Evolutionary conservation across 495 filamentous ascomycete species (phyloP), one percentile per base, ranked within the genome.

Genomic region (Neurospora sp.): DNA sequence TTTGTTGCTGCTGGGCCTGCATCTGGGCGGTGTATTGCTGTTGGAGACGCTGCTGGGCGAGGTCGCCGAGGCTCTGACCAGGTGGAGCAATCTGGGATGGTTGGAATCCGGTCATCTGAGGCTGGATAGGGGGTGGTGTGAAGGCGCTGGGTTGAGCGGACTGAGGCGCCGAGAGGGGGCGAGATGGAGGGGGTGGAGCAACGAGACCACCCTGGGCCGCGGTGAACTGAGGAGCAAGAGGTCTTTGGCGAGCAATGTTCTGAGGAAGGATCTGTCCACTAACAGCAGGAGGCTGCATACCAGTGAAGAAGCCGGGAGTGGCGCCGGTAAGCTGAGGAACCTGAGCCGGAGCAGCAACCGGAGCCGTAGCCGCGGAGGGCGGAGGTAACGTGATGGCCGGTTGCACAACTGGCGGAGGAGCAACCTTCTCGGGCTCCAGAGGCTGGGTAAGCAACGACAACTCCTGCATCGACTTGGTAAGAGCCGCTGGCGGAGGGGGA

Each of bases 161-260:
- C 79, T 95, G 93, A 31, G 96, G 96, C 11, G 95, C 96, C 21
- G 95, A 98, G 6, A 96, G 85, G 3, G 96, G 92, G 70, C 96
- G 88, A 69, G 88, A 88, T 39, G 94, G 94, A 31, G 94, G 94
- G 59, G 94, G 93, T 36, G 94, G 93, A 37, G 94, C 88, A 72
- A 94, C 82, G 31, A 86, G 84, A 15, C 91, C 88, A 11, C 88
- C 90, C 73, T 88, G 88, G 40, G 75, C 81, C 59, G 86, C 86
- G 73, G 87, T 84, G 71, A 82, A 84, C 74, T 89, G 91, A 72
- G 90, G 92, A 42, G 93, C 86, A 73, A 90, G 85, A 70, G 94
- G 93, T 72, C 96, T 88, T 79, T 92, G 91, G 77, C 94, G 85
- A 69, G 90, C 78, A 37, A 77, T 73, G 24, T 77, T 77, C 71